Percentiles rank a stretch among this genome's conserved stretches.
These are phyloP conservation scores for Leptographium flavum DNA, from an alignment of 2,329 filamentous ascomycete species.

Conservation along the genomic window DNA sequence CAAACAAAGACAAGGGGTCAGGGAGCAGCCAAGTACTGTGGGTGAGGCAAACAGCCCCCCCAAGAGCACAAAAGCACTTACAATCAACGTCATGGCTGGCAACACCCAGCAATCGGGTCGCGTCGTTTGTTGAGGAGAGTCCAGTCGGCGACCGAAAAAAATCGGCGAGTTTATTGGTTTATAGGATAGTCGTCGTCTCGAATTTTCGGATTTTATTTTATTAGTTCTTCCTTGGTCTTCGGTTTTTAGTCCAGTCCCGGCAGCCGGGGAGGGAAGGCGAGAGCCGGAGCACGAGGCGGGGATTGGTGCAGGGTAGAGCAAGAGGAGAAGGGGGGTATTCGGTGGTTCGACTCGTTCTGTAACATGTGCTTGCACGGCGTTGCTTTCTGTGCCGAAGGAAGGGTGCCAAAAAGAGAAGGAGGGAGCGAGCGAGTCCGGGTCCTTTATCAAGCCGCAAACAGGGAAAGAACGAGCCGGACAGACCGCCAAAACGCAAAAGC, in stretches of 20 bases:
- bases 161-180: not conserved
- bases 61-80: slow-evolving; percentile 13
- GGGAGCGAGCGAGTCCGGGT: not conserved
- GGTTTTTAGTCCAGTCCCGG: not conserved
- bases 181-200: not conserved
- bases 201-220: too few species aligned
- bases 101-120: too few species aligned
- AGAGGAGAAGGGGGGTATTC: slow-evolving; percentile 5
- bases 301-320: not conserved
- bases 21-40: too few species aligned
- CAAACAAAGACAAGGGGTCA: not conserved
- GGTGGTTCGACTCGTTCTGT: not conserved
- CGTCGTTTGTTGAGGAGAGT: not conserved
- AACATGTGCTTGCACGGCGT: too few species aligned
- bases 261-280: slow-evolving; percentile 3
- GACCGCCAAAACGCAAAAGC: not conserved
- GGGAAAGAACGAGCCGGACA: not conserved
- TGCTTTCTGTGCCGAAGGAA: not conserved
- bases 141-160: not conserved
- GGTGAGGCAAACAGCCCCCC: too few species aligned
- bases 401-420: not conserved
- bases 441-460: too few species aligned
- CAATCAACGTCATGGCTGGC: slow-evolving; percentile 21
- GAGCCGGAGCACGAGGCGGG: slow-evolving; percentile 3
- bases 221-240: not conserved